Evolutionary conservation across 2,329 filamentous ascomycete genomes (phyloP), one percentile per base, ranked within the genome.

Genomic region (Pseudocercospora fuligena): DNA sequence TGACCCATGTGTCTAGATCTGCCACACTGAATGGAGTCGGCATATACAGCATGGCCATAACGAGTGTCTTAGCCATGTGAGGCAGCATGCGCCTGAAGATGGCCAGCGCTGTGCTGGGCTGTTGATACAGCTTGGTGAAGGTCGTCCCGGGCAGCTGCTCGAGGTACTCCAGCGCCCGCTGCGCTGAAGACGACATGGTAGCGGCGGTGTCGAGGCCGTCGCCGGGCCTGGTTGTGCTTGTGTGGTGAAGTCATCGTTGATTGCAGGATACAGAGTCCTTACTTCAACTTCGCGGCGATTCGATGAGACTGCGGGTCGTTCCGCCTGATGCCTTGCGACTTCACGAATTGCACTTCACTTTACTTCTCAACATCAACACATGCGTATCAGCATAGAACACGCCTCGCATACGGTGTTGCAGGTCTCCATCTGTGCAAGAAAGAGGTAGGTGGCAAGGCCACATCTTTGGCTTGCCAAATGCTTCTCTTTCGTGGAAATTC

Each of bases 81-180:
- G 95, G 93, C 66, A 99, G 87, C 93, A 99, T 97, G 82, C 95
- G 94, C 73, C 95, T 89, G 79, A 98, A 98, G 75, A 99, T 94
- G 72, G 95, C 95, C 72, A 99, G 89, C 43, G 94, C 92, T 1
- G 95, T 97, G 49, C 94, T 97, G 31, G 95, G 95, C 84, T 97
- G 94, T 82, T 94, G 91, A 85, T 99, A 99, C 54, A 99, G 87
- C 80, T 92, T 91, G 78, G 89, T 88, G 80, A 98, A 97, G 40
- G 93, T 96, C 49, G 92, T 93, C 70, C 94, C 93, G 59, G 92
- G 92, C 75, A 97, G 90, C 78, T 90, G 89, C 86, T 98, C 94
- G 78, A 98, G 90, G 81, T 97, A 98, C 78, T 97, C 94, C 78
- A 94, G 92, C 63, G 87, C 86, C 71, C 87, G 86, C 70, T 84